Conservation (phyloP, 2,329 filamentous ascomycete genomes). For the Xylariomycetidae sp. region DNA sequence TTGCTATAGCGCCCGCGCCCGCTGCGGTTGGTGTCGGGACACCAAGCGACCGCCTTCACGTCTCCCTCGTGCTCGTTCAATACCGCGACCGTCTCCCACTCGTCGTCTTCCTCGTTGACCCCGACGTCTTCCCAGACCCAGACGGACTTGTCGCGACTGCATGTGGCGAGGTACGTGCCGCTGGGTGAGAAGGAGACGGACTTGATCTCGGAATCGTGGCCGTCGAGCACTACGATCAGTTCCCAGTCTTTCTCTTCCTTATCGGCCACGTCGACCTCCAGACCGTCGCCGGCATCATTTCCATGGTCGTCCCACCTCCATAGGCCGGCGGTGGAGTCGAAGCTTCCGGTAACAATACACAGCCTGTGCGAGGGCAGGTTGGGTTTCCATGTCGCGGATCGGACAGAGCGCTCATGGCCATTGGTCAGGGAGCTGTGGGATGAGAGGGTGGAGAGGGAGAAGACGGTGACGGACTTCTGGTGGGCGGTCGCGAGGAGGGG, state of each 20-base stretch:
- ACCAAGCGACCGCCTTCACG: constrained; percentile 92
- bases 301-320: constrained; percentile 63
- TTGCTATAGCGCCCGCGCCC: constrained; percentile 45
- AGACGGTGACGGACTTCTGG: constrained; percentile 82
- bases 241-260: constrained; percentile 81
- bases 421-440: constrained; percentile 76
- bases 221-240: constrained; percentile 86
- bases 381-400: constrained; percentile 84
- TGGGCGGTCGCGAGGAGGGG: constrained; percentile 87
- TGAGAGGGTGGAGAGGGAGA: constrained; percentile 76
- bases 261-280: constrained; percentile 42
- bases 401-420: constrained; percentile 87
- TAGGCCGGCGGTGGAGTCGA: constrained; percentile 85
- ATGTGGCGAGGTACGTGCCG: constrained; percentile 80
- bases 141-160: constrained; percentile 85
- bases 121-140: constrained; percentile 98
- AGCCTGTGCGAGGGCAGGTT: constrained; percentile 55
- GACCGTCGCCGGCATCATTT: constrained; percentile 14
- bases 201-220: constrained; percentile 93
- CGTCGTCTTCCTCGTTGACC: constrained; percentile 71
- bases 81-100: constrained; percentile 95
- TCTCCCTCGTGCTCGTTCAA: constrained; percentile 92
- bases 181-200: constrained; percentile 68
- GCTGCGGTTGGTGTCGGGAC: constrained; percentile 59
- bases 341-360: constrained; percentile 86